A percentile compares a stretch with the other conserved stretches of the same genome.
phyloP scores from a whole-genome alignment of 768 basidiomycete species.

The Tricholoma furcatifolium region DNA sequence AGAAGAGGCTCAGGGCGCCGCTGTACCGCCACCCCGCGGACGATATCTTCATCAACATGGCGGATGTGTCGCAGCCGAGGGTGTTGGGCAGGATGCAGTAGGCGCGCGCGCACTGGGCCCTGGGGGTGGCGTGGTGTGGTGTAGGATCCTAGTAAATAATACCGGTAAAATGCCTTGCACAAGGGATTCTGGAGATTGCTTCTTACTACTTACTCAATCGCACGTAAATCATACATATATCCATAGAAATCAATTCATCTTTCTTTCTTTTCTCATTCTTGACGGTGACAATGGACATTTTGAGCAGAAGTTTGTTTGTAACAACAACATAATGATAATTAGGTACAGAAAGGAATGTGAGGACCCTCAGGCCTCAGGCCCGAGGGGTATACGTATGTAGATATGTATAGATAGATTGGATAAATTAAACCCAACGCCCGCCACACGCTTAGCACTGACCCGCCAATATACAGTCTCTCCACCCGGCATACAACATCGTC shows the following conservation, averaged over 20 bases:
- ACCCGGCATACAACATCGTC: conserved; percentile 36
- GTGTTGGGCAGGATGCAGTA: conserved; percentile 59
- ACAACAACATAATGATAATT: too few species aligned
- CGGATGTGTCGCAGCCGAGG: conserved; percentile 78
- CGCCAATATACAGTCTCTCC: conserved; percentile 34
- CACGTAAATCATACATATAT: not conserved
- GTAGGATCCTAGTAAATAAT: too few species aligned
- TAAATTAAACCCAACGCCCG: not conserved
- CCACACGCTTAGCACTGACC: not conserved
- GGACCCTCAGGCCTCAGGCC: too few species aligned
- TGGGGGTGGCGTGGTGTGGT: not conserved
- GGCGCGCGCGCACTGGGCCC: too few species aligned
- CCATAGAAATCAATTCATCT: conserved; percentile 12
- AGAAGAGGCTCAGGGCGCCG: conserved; percentile 90
- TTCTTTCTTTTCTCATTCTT: not conserved
- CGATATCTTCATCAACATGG: conserved; percentile 96
- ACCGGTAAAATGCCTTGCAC: too few species aligned
- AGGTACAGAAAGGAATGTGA: too few species aligned
- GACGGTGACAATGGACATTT: conserved; percentile 3
- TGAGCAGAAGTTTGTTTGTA: too few species aligned
- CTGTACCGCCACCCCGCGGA: conserved; percentile 95
- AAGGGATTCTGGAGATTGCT: conserved; percentile 1
- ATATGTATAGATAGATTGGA: not conserved
- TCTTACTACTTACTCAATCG: not conserved
- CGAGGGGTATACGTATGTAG: not conserved